phyloP scores from a whole-genome alignment of 768 basidiomycete species.

The Psilocybe cyanescens region DNA sequence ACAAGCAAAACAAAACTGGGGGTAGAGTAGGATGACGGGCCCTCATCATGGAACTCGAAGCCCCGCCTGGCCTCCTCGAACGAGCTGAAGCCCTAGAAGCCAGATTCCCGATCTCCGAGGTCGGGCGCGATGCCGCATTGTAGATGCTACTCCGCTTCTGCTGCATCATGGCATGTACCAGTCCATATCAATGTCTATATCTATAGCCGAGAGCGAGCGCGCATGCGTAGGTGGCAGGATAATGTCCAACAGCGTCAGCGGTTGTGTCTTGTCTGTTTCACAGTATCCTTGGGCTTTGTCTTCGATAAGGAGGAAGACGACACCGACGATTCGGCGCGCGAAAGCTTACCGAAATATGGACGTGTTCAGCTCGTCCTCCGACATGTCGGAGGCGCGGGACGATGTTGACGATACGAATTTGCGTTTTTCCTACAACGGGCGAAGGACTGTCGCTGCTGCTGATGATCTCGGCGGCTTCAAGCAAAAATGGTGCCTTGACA shows the following conservation, averaged over 20 bases:
- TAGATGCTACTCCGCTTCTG: conserved; percentile 28
- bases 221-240: conserved; percentile 65
- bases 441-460: neutral
- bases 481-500: conserved; percentile 27
- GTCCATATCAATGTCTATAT: neutral
- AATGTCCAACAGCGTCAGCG: conserved; percentile 73
- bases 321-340: conserved; percentile 26
- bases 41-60: conserved; percentile 69
- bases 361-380: conserved; percentile 69
- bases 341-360: conserved; percentile 29
- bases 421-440: neutral
- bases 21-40: conserved; percentile 68
- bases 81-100: conserved; percentile 70
- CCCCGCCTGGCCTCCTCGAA: conserved; percentile 81
- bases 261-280: conserved; percentile 25
- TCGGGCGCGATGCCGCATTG: conserved; percentile 37
- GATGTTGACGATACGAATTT: neutral
- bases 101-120: conserved; percentile 42
- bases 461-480: conserved; percentile 4
- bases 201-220: conserved; percentile 1
- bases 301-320: neutral
- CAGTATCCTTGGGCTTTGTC: conserved; percentile 11
- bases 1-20: conserved; percentile 24
- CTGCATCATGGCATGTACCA: conserved; percentile 13
- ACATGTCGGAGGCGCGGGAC: conserved; percentile 58